phyloP scores from a whole-genome alignment of 495 filamentous ascomycete genomes.

The Trichoderma asperelloides region DNA sequence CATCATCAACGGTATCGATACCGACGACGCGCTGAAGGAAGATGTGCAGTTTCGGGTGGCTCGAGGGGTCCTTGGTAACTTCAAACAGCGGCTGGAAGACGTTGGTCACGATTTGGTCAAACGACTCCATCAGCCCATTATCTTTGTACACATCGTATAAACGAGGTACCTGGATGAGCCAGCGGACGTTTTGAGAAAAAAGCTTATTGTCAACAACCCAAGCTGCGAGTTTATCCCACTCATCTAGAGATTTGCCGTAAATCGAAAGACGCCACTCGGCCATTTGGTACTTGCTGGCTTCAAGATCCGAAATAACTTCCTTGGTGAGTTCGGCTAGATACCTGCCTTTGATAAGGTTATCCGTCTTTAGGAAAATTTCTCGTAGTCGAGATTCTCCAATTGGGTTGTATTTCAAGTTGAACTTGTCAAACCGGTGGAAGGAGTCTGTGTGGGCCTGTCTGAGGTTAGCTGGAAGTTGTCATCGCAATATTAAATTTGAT shows the following conservation, averaged over 20 bases:
- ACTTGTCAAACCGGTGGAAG: conserved; percentile 98
- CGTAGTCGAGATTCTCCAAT: conserved; percentile 90
- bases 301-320: conserved; percentile 94
- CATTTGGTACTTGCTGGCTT: conserved; percentile 99
- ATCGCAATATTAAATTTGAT: background rate
- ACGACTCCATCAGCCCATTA: conserved; percentile 74
- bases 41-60: conserved; percentile 86
- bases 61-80: conserved; percentile 77
- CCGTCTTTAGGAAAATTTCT: conserved; percentile 96
- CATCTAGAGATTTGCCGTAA: conserved; percentile 81
- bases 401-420: conserved; percentile 98
- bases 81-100: conserved; percentile 92
- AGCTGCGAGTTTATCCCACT: conserved; percentile 95
- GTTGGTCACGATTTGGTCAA: conserved; percentile 84
- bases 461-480: conserved; percentile 10
- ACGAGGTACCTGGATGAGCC: conserved; percentile 91
- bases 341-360: conserved; percentile 92
- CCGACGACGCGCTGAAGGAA: conserved; percentile 94
- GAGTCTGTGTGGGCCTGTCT: conserved; percentile 86
- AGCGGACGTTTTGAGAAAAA: conserved; percentile 93
- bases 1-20: conserved; percentile 95
- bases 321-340: conserved; percentile 97
- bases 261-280: conserved; percentile 98
- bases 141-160: conserved; percentile 94
- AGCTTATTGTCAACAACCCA: conserved; percentile 99